Base-by-base conservation (phyloP, 2,329 filamentous ascomycete species). In the Xylaria sp. region DNA sequence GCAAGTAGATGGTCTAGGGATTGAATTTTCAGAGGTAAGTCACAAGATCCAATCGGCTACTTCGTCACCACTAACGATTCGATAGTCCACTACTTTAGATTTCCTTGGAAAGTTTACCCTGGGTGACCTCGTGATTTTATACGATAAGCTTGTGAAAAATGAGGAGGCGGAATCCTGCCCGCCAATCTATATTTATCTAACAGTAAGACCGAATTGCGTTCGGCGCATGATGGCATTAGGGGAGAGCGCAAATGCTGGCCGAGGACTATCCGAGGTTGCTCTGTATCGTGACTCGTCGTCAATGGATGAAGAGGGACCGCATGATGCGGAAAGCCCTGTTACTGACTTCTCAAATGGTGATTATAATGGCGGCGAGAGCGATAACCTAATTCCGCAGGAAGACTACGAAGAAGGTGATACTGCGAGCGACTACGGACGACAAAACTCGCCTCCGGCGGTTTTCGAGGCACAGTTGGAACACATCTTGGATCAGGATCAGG, bases 11-110 rank as follows among this genome's bases (percentile, higher is more conserved):
- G 77, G 77, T 15, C 70, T 79, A 57, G 78, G 77, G 23, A 67
- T 79, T 17, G 76, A 79, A 59, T 78, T 79, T 66, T 75, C 76
- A 59, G 76, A 79, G 75, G 78, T 79, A 73, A 73, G 74, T 20
- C 15, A 53, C 17, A 15, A 49, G 4, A n/a, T 26, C 15, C 38
- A 9, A n/a, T 31, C 28, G 26, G 17, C 13, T 11, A 40, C n/a
- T 48, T 49, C 20, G 46, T 56, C n/a, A 17, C 9, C 51, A 54
- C 76, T 78, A 68, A 79, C 67, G 33, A 9, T 59, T 15, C 56
- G 51, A 42, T 63, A 79, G 78, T 78, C 77, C 33, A 77, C 77
- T 10, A 60, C 74, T 26, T 64, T 46, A 49, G 75, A 76, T 59
- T 76, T 79, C 53, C 72, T 79, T 10, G 73, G 70, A 11, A 68